Conservation (phyloP, 495 filamentous ascomycete species). For the Neurospora sp. region DNA sequence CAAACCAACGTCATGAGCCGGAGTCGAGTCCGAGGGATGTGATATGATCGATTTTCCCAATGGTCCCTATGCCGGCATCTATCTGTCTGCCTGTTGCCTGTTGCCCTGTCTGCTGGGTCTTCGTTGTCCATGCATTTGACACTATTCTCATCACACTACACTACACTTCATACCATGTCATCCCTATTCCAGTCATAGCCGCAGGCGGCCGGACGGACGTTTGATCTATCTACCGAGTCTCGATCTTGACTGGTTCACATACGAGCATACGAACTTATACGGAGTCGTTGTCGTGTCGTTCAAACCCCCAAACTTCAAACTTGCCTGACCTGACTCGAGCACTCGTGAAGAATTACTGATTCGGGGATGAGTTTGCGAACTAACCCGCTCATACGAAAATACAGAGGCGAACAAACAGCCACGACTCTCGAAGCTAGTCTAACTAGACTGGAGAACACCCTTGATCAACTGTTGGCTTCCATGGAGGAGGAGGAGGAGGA, state of each 20-base stretch:
- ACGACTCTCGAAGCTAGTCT: conserved; percentile 43
- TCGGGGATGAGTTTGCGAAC: background rate
- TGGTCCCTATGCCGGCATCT: background rate
- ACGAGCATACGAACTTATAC: background rate
- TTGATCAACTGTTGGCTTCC: conserved; percentile 41
- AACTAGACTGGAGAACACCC: conserved; percentile 40
- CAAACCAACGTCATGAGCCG: background rate
- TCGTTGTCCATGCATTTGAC: background rate
- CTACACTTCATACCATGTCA: background rate
- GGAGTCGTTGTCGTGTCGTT: background rate
- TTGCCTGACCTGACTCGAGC: background rate
- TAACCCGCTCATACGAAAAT: background rate
- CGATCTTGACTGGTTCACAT: background rate
- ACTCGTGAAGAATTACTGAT: background rate
- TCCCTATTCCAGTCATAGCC: background rate
- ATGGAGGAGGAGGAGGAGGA: background rate
- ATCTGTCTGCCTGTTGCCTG: background rate
- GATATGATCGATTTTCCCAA: background rate
- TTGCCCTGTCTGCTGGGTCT: background rate
- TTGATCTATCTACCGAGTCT: background rate
- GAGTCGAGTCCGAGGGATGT: background rate
- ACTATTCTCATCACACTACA: background rate
- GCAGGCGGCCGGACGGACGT: background rate
- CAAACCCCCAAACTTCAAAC: background rate
- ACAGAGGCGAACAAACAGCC: conserved; percentile 47